A percentile compares a stretch with the other conserved stretches of the same genome.
Conservation (phyloP, 176 grass and related monocot genomes). For the Juncus inflexus region DNA sequence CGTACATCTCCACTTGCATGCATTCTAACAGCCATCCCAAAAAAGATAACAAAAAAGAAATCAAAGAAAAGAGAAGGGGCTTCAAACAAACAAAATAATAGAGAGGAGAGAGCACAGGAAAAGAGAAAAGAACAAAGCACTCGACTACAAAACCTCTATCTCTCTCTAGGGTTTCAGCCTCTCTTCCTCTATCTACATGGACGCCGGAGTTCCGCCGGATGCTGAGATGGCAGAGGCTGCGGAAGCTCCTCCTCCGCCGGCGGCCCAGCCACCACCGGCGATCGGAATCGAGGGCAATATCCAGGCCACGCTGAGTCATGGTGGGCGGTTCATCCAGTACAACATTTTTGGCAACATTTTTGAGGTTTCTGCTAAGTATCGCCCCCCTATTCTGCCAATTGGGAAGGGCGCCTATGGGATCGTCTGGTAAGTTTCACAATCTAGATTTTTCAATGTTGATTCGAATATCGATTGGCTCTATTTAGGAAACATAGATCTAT, state of each 20-base stretch:
- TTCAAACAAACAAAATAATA: too few species aligned
- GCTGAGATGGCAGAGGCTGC: slow-evolving; percentile 67
- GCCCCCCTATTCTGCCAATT: slow-evolving; percentile 90
- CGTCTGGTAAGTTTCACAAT: slow-evolving; percentile 50
- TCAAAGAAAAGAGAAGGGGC: too few species aligned
- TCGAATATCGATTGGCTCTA: too few species aligned
- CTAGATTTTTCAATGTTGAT: too few species aligned
- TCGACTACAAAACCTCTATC: neutral
- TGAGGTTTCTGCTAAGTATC: slow-evolving; percentile 86
- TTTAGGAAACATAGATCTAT: too few species aligned
- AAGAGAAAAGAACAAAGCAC: neutral
- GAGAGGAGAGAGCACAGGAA: neutral
- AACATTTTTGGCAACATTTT: slow-evolving; percentile 98
- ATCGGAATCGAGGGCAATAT: slow-evolving; percentile 57
- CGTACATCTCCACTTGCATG: too few species aligned
- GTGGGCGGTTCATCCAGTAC: slow-evolving; percentile 91
- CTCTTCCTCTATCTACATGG: slow-evolving; percentile 31
- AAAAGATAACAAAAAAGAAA: too few species aligned
- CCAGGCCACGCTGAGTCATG: slow-evolving; percentile 82
- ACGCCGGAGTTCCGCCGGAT: slow-evolving; percentile 57
- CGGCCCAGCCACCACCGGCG: neutral
- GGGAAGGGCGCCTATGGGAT: slow-evolving; percentile 98
- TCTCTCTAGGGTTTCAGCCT: slow-evolving; percentile 22
- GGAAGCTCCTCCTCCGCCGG: neutral
- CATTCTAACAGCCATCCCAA: too few species aligned